These are phyloP conservation scores for Cryomyces minteri DNA, from an alignment of 495 filamentous ascomycete species.

Conservation along the genomic window DNA sequence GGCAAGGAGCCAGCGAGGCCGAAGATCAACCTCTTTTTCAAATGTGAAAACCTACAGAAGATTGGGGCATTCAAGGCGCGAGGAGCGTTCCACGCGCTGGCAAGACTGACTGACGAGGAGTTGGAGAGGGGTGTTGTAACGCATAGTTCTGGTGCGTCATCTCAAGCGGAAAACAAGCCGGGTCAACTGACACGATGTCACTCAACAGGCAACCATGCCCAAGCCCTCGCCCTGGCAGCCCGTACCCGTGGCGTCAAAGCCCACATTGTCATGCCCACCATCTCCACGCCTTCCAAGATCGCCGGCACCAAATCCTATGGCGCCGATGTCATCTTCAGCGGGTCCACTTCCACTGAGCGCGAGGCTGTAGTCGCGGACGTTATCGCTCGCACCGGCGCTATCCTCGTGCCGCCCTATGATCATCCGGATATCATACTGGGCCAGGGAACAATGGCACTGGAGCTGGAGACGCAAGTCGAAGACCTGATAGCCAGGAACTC, in stretches of 20 bases:
- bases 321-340: slow-evolving; percentile 65
- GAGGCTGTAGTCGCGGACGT: slow-evolving; percentile 56
- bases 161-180: background rate
- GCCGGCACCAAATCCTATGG: slow-evolving; percentile 59
- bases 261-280: slow-evolving; percentile 83
- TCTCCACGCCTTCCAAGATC: slow-evolving; percentile 71
- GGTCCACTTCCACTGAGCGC: slow-evolving; percentile 60
- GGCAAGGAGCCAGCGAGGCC: slow-evolving; percentile 40
- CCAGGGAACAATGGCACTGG: slow-evolving; percentile 76
- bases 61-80: slow-evolving; percentile 88
- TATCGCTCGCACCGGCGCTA: slow-evolving; percentile 47
- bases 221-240: slow-evolving; percentile 81
- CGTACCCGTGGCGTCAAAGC: slow-evolving; percentile 43
- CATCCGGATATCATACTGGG: slow-evolving; percentile 81
- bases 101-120: slow-evolving; percentile 45
- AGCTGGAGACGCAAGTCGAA: slow-evolving; percentile 53
- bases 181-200: background rate
- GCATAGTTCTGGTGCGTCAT: slow-evolving; percentile 58
- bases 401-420: slow-evolving; percentile 77
- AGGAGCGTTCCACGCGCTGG: slow-evolving; percentile 78
- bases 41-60: slow-evolving; percentile 86
- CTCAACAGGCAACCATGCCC: slow-evolving; percentile 71
- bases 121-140: slow-evolving; percentile 65
- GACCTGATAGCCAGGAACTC: slow-evolving; percentile 25
- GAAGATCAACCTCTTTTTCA: slow-evolving; percentile 68